A percentile compares a stretch with the other conserved stretches of the same genome.
Conservation (phyloP, 2,329 filamentous ascomycete genomes). For the Aphanocladium album region DNA sequence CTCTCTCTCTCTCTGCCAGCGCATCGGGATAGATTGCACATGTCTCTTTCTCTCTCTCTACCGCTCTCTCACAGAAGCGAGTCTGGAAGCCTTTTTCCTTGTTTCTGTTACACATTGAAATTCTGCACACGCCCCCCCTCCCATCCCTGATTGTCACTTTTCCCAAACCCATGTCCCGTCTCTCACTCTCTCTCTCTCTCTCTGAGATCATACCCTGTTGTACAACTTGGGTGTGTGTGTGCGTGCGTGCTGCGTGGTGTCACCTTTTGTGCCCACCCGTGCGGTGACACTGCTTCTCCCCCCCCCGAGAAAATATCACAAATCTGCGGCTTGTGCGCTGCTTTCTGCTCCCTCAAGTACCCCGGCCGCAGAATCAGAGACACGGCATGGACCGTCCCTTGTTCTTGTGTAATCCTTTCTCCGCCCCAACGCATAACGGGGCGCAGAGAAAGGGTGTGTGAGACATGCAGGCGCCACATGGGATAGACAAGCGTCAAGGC, state of each 20-base stretch:
- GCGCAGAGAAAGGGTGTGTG: background rate
- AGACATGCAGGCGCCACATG: slow-evolving; percentile 6
- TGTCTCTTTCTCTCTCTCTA: background rate
- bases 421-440: background rate
- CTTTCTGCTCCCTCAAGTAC: background rate
- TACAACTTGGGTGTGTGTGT: background rate
- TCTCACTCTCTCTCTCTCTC: too few species aligned
- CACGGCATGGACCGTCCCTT: slow-evolving; percentile 11
- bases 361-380: slow-evolving; percentile 2
- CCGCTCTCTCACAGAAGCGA: background rate
- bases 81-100: background rate
- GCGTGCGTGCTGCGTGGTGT: background rate
- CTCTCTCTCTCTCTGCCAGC: background rate
- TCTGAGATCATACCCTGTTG: background rate
- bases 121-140: background rate
- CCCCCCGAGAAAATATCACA: background rate
- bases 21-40: too few species aligned
- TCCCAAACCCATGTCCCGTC: background rate
- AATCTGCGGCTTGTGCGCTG: background rate
- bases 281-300: background rate
- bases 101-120: background rate
- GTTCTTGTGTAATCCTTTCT: background rate
- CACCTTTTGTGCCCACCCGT: background rate
- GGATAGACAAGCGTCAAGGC: background rate
- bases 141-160: background rate